phyloP scores from a whole-genome alignment of 345 rosid genomes.

The Conringia planisiliqua region DNA sequence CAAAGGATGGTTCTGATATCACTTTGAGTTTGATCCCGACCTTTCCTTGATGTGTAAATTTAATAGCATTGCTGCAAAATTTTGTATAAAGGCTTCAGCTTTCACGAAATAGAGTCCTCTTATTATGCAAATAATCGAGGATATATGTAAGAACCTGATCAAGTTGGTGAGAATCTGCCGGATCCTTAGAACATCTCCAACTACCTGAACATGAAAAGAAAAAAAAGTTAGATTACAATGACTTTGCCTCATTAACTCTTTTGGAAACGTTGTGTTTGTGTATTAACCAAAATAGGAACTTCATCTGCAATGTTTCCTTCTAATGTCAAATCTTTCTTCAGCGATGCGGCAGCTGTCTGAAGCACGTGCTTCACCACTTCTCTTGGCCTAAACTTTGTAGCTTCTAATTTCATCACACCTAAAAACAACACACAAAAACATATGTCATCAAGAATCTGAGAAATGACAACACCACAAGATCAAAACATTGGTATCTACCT shows the following conservation, averaged over 20 bases:
- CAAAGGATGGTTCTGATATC: constrained; percentile 60
- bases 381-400: constrained; percentile 87
- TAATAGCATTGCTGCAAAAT: constrained; percentile 77
- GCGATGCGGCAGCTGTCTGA: constrained; percentile 93
- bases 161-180: constrained; percentile 95
- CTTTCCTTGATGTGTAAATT: constrained; percentile 92
- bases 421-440: neutral
- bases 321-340: constrained; percentile 68
- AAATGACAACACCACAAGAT: neutral
- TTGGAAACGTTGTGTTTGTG: constrained; percentile 2
- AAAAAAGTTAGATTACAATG: neutral
- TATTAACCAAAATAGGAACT: constrained; percentile 76
- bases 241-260: neutral
- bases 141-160: constrained; percentile 56
- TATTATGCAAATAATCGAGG: neutral
- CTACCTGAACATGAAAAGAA: constrained; percentile 50
- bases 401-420: constrained; percentile 96
- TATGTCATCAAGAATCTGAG: neutral
- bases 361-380: constrained; percentile 93
- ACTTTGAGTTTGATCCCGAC: constrained; percentile 77
- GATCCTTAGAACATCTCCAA: constrained; percentile 94
- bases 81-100: neutral
- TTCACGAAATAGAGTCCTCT: neutral
- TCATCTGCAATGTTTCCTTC: constrained; percentile 85
- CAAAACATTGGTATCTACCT: constrained; percentile 36